Evolutionary conservation across 208 protist genomes (phyloP), one percentile per base, ranked within the genome.

Genomic region (Leishmania arabica): DNA sequence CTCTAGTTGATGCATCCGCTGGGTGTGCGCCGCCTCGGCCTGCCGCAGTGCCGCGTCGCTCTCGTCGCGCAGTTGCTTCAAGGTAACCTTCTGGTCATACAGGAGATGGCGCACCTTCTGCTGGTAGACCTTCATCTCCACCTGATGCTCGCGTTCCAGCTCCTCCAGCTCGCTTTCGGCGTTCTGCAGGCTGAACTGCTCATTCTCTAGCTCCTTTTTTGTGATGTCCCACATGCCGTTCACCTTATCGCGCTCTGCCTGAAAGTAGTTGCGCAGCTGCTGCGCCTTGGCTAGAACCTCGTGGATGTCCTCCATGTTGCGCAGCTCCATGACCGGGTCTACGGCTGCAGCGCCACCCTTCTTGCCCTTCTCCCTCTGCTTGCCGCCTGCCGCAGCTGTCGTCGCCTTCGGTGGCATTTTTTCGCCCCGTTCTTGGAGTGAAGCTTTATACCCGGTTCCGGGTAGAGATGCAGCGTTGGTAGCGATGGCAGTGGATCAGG

Each of bases 51-150:
- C 89, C 24, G 89, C 82, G 79, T 99, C 96, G 76, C 95, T 96
- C 51, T 96, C 92, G 24, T 97, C 91, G 83, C 95, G 95, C 60
- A 99, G 90, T 54, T 92, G 80, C 92, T 98, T 93, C 53, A 99
- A 89, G 72, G 95, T 86, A 60, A 98, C 90, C 71, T 96, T 91
- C 68, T 99, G 97, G 82, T 99, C 97, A 80, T 99, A 99, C 2
- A 99, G 82, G 27, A 99, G 84, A 81, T 99, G 97, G 74, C 98
- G 97, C 45, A 99, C 96, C 87, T 99, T 99, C 85, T 99, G 98
- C 90, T 99, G 98, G 93, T 99, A 99, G 81, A 99, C 97, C 89
- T 98, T 98, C 90, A 99, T 96, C 86, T 99, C 96, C 21, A 99
- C 94, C 87, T 99, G 96, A 83, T 99, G 98, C 5, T 88, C 86